Evolutionary conservation across 1,284 basidiomycete species (phyloP).

Genomic region (Thelephora terrestris): DNA sequence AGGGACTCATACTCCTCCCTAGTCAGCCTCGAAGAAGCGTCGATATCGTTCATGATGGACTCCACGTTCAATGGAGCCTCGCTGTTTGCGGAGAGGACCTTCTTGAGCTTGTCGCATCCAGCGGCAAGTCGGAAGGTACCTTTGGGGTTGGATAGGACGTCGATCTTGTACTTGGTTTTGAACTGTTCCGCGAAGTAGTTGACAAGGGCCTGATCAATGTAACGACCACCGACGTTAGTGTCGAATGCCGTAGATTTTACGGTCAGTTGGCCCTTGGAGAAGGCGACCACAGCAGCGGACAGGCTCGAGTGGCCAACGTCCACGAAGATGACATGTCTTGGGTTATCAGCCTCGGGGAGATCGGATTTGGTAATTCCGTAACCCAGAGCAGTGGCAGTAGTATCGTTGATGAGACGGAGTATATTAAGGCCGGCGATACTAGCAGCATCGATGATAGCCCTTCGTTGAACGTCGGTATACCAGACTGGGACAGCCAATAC

Average conservation of each 20-base stretch:
- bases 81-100: constrained; percentile 72
- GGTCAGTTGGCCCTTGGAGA: constrained; percentile 83
- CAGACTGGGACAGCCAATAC: constrained; percentile 92
- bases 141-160: constrained; percentile 83
- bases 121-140: constrained; percentile 82
- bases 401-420: constrained; percentile 91
- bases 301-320: constrained; percentile 89
- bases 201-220: constrained; percentile 85
- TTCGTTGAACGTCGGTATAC: constrained; percentile 88
- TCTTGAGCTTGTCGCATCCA: constrained; percentile 69
- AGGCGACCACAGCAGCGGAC: constrained; percentile 79
- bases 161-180: constrained; percentile 91
- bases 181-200: constrained; percentile 84
- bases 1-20: constrained; percentile 55
- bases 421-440: constrained; percentile 80
- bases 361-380: constrained; percentile 97
- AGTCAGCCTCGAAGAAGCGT: constrained; percentile 48
- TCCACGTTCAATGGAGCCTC: constrained; percentile 87
- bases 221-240: constrained; percentile 84
- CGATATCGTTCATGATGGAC: constrained; percentile 87
- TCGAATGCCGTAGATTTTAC: constrained; percentile 86
- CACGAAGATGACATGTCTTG: constrained; percentile 82
- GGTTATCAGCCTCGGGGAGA: constrained; percentile 73
- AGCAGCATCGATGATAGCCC: constrained; percentile 82
- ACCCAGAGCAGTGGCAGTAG: constrained; percentile 85